A percentile compares a stretch with the other conserved stretches of the same genome.
Evolutionary conservation across 768 basidiomycete species (phyloP).

Genomic region (Paxillus involutus): DNA sequence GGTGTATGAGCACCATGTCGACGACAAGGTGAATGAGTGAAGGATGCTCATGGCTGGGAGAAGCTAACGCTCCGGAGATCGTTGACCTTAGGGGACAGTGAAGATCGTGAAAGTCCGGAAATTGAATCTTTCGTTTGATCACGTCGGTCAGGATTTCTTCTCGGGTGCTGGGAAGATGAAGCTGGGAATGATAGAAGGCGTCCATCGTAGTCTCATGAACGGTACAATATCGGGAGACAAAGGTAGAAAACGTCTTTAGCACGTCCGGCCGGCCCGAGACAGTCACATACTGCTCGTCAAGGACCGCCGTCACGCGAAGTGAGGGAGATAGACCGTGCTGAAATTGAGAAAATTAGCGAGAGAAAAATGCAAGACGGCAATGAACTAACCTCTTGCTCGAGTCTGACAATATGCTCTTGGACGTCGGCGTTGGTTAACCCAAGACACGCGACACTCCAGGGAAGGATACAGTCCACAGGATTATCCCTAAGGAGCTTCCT

Average conservation of each 20-base stretch:
- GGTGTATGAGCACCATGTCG: slow-evolving; percentile 43
- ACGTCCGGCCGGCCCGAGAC: slow-evolving; percentile 58
- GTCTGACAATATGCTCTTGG: slow-evolving; percentile 26
- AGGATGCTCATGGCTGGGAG: slow-evolving; percentile 15
- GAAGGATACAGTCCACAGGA: slow-evolving; percentile 24
- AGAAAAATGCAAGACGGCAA: not conserved
- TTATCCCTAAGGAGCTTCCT: slow-evolving; percentile 16
- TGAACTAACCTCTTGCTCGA: slow-evolving; percentile 19
- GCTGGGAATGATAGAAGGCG: slow-evolving; percentile 52
- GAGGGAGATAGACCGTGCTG: slow-evolving; percentile 17
- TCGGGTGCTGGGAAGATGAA: slow-evolving; percentile 29
- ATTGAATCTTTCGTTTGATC: slow-evolving; percentile 41
- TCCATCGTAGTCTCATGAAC: slow-evolving; percentile 47
- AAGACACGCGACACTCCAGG: slow-evolving; percentile 49
- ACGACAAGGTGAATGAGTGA: slow-evolving; percentile 41
- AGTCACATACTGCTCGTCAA: slow-evolving; percentile 48
- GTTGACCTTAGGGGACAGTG: slow-evolving; percentile 48
- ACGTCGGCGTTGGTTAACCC: slow-evolving; percentile 26
- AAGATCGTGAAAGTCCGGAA: slow-evolving; percentile 51
- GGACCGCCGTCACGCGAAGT: slow-evolving; percentile 51
- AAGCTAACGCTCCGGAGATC: slow-evolving; percentile 38
- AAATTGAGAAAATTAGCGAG: not conserved
- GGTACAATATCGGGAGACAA: slow-evolving; percentile 33
- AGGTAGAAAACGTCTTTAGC: slow-evolving; percentile 42
- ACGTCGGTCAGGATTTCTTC: slow-evolving; percentile 46